Percentiles rank a stretch among this genome's conserved stretches.
Conservation (phyloP, 805 yeast genomes). For the Nakazawaea populi region DNA sequence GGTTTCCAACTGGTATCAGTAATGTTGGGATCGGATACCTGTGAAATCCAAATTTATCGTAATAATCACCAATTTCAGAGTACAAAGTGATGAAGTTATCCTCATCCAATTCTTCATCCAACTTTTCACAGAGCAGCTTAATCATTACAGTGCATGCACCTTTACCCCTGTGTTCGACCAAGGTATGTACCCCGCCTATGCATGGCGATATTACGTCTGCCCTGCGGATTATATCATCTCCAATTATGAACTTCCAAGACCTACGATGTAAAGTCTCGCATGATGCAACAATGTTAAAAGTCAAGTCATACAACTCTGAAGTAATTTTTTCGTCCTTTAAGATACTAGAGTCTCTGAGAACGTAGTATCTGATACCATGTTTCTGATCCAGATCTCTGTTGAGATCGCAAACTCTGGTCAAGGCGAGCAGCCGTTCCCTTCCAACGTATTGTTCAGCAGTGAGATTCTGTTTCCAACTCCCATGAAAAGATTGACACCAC, state of each 20-base stretch:
- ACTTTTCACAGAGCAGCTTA: constrained; percentile 21
- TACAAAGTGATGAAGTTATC: constrained; percentile 42
- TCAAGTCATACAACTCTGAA: constrained; percentile 2
- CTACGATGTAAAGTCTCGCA: constrained; percentile 24
- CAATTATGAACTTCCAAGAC: constrained; percentile 11
- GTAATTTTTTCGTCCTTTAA: constrained; percentile 5
- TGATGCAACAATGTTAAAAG: constrained; percentile 20
- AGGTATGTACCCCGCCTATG: constrained; percentile 58
- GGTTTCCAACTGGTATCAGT: constrained; percentile 10
- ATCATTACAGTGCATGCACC: constrained; percentile 54
- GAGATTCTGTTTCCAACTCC: constrained; percentile 21
- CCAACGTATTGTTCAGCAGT: constrained; percentile 17
- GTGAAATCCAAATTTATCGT: constrained; percentile 55
- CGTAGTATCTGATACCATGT: constrained; percentile 22
- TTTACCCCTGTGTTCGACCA: constrained; percentile 38
- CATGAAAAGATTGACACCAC: constrained; percentile 18
- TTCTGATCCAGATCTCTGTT: constrained; percentile 13
- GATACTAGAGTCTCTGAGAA: constrained; percentile 15
- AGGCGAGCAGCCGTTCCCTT: constrained; percentile 17
- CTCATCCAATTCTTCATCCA: constrained; percentile 19
- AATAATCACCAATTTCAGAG: constrained; percentile 70
- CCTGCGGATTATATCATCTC: not conserved
- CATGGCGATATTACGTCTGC: constrained; percentile 23
- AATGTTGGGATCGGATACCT: constrained; percentile 17
- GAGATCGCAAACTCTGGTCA: constrained; percentile 17